These are phyloP conservation scores for Emericellopsis terricola DNA, from an alignment of 495 filamentous ascomycete genomes.

Conservation along the genomic window DNA sequence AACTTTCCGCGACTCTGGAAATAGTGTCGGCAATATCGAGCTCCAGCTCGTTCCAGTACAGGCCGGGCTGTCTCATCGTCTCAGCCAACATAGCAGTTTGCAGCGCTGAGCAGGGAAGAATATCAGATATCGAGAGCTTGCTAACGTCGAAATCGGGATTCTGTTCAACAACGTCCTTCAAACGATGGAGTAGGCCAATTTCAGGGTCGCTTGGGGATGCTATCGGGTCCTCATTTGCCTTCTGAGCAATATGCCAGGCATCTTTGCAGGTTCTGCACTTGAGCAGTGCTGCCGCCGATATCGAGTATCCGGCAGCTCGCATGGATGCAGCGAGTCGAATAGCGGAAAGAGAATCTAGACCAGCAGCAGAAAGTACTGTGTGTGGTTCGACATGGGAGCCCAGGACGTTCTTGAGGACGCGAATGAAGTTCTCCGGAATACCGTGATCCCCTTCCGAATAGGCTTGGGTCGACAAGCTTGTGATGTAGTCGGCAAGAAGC, in stretches of 20 bases:
- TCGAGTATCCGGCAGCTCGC: slow-evolving; percentile 26
- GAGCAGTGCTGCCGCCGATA: slow-evolving; percentile 39
- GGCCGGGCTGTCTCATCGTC: slow-evolving; percentile 29
- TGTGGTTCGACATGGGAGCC: neutral
- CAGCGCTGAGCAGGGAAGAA: slow-evolving; percentile 47
- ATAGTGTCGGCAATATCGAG: slow-evolving; percentile 25
- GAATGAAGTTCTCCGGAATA: too few relatives aligned
- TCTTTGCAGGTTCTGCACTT: slow-evolving; percentile 22
- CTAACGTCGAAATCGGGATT: too few relatives aligned
- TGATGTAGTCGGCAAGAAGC: slow-evolving; percentile 36
- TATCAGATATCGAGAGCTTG: too few relatives aligned
- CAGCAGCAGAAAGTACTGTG: slow-evolving; percentile 17
- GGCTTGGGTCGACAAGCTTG: too few relatives aligned
- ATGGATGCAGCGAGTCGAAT: slow-evolving; percentile 48
- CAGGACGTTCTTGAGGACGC: too few relatives aligned
- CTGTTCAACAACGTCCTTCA: too few relatives aligned
- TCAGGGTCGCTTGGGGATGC: too few relatives aligned
- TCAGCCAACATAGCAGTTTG: slow-evolving; percentile 67
- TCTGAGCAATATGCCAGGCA: neutral
- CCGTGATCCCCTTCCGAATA: too few relatives aligned
- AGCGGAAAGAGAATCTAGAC: slow-evolving; percentile 55
- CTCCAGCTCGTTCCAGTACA: slow-evolving; percentile 64
- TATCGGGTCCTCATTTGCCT: neutral
- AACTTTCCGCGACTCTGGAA: slow-evolving; percentile 19
- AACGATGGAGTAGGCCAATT: too few relatives aligned